A percentile compares a stretch with the other conserved stretches of the same genome.
Evolutionary conservation across 169 alveolate species (phyloP).

Genomic region (Plasmodium cynomolgi): DNA sequence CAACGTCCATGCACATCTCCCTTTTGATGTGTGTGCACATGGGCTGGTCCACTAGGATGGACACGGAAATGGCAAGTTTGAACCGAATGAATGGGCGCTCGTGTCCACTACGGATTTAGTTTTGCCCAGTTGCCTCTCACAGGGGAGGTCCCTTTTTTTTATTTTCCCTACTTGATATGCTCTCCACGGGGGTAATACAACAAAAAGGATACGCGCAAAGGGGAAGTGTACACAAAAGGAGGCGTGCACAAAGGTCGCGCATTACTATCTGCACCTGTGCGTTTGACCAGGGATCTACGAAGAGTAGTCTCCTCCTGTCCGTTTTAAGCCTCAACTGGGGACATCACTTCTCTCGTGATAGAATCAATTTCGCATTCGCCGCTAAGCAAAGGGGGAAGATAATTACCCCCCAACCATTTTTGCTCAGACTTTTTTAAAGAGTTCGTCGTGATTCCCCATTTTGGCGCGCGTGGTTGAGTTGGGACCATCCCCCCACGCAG

Average conservation of each 20-base stretch:
- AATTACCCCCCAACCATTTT: neutral
- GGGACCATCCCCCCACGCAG: neutral
- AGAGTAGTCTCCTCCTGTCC: neutral
- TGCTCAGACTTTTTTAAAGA: neutral
- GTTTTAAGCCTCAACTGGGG: neutral
- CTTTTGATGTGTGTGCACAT: neutral
- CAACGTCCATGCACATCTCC: neutral
- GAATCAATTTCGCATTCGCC: neutral
- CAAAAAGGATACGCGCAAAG: neutral
- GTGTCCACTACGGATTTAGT: neutral
- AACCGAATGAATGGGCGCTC: neutral
- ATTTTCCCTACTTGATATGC: neutral
- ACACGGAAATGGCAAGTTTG: neutral
- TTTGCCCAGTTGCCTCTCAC: neutral
- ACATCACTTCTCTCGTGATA: neutral
- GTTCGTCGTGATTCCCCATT: neutral
- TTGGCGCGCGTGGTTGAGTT: neutral
- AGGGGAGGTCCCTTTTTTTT: neutral
- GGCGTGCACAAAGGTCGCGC: neutral
- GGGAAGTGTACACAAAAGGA: neutral
- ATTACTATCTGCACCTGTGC: neutral
- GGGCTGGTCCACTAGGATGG: neutral
- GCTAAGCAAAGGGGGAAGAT: neutral
- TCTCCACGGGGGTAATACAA: neutral
- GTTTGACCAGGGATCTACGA: neutral